phyloP scores from a whole-genome alignment of 139 green algal genomes.

The Picochlorum sp. region DNA sequence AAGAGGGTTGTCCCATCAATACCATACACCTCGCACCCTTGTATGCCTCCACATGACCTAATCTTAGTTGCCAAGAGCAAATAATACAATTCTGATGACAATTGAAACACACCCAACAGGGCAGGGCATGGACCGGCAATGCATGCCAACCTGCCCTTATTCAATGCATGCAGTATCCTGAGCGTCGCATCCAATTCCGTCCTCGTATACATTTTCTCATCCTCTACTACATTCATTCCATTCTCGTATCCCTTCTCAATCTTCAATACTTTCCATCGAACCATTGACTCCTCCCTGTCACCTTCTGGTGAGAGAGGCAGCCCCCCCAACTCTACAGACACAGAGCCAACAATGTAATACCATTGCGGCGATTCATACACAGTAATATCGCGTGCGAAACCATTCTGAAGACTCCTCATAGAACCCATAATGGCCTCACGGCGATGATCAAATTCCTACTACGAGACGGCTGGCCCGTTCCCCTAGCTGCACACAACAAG shows the following conservation, averaged over 20 bases:
- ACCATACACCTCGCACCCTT: conserved; percentile 66
- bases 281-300: neutral
- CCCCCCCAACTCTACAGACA: neutral
- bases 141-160: conserved; percentile 43
- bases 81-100: conserved; percentile 61
- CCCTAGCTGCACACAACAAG: too few species aligned
- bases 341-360: conserved; percentile 1
- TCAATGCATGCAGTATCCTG: conserved; percentile 32
- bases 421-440: too few species aligned
- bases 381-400: too few species aligned
- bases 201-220: conserved; percentile 44
- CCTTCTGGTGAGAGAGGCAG: neutral
- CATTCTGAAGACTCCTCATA: too few species aligned
- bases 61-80: conserved; percentile 76
- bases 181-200: conserved; percentile 42
- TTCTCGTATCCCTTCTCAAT: conserved; percentile 25
- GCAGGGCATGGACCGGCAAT: conserved; percentile 47
- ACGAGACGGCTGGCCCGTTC: too few species aligned
- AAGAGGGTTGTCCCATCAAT: conserved; percentile 69
- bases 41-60: conserved; percentile 58
- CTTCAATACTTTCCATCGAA: conserved; percentile 37
- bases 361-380: too few species aligned
- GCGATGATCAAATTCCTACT: too few species aligned
- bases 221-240: conserved; percentile 41
- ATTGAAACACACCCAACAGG: conserved; percentile 50